Percentiles rank a stretch among this genome's conserved stretches.
Conservation (phyloP, 495 filamentous ascomycete genomes). For the Aspergillus egyptiacus region DNA sequence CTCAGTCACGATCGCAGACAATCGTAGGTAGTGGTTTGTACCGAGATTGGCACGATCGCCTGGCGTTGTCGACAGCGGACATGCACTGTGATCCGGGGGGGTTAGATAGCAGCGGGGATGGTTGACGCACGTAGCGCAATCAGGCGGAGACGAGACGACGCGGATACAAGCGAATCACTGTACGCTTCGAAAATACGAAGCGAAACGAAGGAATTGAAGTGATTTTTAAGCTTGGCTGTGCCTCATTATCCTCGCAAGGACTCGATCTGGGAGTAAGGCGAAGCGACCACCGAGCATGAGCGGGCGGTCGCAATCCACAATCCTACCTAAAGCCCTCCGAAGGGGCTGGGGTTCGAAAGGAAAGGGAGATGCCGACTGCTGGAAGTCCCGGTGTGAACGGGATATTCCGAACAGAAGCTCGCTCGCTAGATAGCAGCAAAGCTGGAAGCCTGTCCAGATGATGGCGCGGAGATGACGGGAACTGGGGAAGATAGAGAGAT, state of each 20-base stretch:
- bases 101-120: slow-evolving; percentile 28
- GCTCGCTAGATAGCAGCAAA: slow-evolving; percentile 1
- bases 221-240: slow-evolving; percentile 18
- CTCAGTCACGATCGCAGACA: slow-evolving; percentile 5
- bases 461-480: neutral
- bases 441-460: slow-evolving; percentile 5
- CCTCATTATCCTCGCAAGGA: slow-evolving; percentile 26
- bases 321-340: slow-evolving; percentile 7
- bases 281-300: slow-evolving; percentile 7
- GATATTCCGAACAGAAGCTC: slow-evolving; percentile 15
- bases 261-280: slow-evolving; percentile 6
- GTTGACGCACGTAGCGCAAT: slow-evolving; percentile 29
- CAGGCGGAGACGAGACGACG: slow-evolving; percentile 22
- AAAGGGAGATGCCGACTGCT: slow-evolving; percentile 13
- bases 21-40: slow-evolving; percentile 5
- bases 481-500: slow-evolving; percentile 6
- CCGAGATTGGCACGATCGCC: slow-evolving; percentile 14
- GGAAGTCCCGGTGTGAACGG: slow-evolving; percentile 14
- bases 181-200: slow-evolving; percentile 20
- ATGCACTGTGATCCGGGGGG: slow-evolving; percentile 31
- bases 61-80: slow-evolving; percentile 26
- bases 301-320: slow-evolving; percentile 20
- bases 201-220: slow-evolving; percentile 19
- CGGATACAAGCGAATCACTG: slow-evolving; percentile 14
- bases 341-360: slow-evolving; percentile 9